Evolutionary conservation across 2,329 filamentous ascomycete genomes (phyloP), one percentile per base, ranked within the genome.

Genomic region (Stachybotrys chlorohalonatus): DNA sequence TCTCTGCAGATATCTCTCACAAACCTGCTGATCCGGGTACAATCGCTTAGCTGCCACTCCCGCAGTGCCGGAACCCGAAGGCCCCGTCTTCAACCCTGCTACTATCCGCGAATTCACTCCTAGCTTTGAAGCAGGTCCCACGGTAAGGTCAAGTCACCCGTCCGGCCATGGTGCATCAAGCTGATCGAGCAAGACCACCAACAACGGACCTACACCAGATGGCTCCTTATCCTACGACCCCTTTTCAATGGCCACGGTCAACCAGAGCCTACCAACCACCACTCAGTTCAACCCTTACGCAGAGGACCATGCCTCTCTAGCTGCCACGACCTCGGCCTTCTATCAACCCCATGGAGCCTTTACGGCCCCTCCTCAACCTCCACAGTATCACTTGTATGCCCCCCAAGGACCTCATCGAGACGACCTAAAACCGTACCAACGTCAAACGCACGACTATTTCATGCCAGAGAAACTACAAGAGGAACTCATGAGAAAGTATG

Each of bases 351-450:
- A 80, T 48, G 71, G 71, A 52, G 72, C 74, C 11, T 86, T 79
- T 64, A 68, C 74, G 11, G 68, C 77, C 11, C 75, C 78, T 15
- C 68, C 77, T 17, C 85, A 87, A 60, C 87, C 87, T 24, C 81
- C 91, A 6, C 89, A 93, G 75, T 95, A 96, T 68, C 94, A 99
- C 69, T 80, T 96, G 11, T 99, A 99, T 69, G 89, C 90, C 36
- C 91, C 92, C 0, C 81, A 92, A 55, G 90, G 90, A 6, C 85
- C 89, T n/a, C 83, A 91, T 66, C 83, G 85, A 57, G 88, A 93
- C 58, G 90, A 90, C 59, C 77, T 96, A 32, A 78, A 89, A 60
- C 84, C 87, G 3, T 96, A 95, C 66, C 93, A 99, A 67, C 84
- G 90, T 56, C 86, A 87, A 55, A 85, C 89, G 1, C 90, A 95